phyloP scores from a whole-genome alignment of 805 yeast genomes.

The Jamesozyma piceae region DNA sequence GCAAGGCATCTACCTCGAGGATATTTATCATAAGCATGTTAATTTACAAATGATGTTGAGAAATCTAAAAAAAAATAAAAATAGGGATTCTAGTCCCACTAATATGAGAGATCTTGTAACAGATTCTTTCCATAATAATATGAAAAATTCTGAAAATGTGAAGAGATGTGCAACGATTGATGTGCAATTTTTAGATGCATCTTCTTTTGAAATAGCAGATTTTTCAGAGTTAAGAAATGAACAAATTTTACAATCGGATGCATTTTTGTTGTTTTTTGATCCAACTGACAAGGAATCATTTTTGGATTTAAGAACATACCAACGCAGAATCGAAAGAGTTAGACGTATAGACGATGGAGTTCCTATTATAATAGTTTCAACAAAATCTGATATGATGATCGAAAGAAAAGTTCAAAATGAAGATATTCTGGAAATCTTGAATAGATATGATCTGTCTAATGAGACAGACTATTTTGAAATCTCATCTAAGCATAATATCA shows the following conservation, averaged over 20 bases:
- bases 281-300: conserved; percentile 16
- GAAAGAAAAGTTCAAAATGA: conserved; percentile 10
- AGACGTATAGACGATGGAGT: conserved; percentile 12
- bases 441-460: conserved; percentile 12
- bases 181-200: conserved; percentile 20
- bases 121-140: background rate
- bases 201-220: conserved; percentile 15
- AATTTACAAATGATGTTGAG: background rate
- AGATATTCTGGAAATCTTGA: conserved; percentile 9
- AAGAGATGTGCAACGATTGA: conserved; percentile 8
- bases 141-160: background rate
- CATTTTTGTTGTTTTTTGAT: conserved; percentile 23
- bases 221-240: conserved; percentile 16
- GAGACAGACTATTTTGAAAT: conserved; percentile 15
- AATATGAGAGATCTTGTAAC: background rate
- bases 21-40: conserved; percentile 13
- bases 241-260: conserved; percentile 26
- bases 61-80: background rate
- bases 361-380: conserved; percentile 18
- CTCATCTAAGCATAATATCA: conserved; percentile 17
- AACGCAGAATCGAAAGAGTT: conserved; percentile 15
- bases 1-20: conserved; percentile 8
- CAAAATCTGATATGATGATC: conserved; percentile 14
- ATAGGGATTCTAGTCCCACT: too few relatives aligned
- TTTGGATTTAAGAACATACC: conserved; percentile 12